Evolutionary conservation across 1,284 basidiomycete genomes (phyloP).

Genomic region (Apiotrichum brassicae): DNA sequence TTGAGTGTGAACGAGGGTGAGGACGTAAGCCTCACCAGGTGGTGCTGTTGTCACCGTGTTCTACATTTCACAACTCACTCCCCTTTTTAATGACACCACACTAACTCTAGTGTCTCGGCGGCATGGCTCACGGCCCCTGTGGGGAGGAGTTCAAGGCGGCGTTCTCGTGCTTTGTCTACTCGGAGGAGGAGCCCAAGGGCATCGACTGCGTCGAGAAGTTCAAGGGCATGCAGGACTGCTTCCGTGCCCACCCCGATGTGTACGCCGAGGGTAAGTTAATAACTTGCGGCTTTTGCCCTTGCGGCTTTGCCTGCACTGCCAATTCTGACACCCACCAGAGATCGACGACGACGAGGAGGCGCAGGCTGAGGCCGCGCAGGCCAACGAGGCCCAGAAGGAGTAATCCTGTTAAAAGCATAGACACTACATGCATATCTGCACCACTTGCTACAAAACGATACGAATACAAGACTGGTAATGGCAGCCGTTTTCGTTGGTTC

Average conservation of each 20-base stretch:
- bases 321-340: conserved; percentile 15
- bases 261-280: conserved; percentile 79
- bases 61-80: not conserved
- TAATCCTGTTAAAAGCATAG: not conserved
- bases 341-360: conserved; percentile 40
- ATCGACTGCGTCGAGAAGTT: conserved; percentile 98
- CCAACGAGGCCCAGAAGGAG: not conserved
- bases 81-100: not conserved
- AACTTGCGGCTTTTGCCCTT: too few species aligned
- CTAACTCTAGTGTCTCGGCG: conserved; percentile 68
- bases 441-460: not conserved
- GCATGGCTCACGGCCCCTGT: conserved; percentile 97
- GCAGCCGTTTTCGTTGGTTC: too few species aligned
- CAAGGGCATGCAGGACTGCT: conserved; percentile 96
- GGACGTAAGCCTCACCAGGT: too few species aligned
- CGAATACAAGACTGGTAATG: too few species aligned
- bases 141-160: conserved; percentile 90
- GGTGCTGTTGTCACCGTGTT: too few species aligned
- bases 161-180: conserved; percentile 95
- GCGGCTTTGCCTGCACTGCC: too few species aligned
- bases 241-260: conserved; percentile 88
- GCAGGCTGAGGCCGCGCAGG: not conserved
- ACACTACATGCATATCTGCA: conserved; percentile 8
- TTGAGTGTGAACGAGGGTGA: too few species aligned
- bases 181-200: conserved; percentile 92